Base-by-base conservation (phyloP, 257 asterid species). In the Penstemon eatonii region DNA sequence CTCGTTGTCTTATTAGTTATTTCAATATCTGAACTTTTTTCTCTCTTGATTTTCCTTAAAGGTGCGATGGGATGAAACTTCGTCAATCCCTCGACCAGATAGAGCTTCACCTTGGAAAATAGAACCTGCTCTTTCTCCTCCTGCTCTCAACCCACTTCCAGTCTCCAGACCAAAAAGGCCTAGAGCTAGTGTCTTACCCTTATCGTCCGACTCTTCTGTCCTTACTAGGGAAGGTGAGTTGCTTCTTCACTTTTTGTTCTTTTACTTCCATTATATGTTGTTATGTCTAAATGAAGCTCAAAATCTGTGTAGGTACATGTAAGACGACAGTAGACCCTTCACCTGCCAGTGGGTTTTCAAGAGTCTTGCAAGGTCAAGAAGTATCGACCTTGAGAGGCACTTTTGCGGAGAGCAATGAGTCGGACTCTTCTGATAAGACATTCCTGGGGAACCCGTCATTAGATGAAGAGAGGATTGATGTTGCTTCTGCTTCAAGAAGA, bases 361-460 rank as follows among this genome's bases (percentile, higher is more conserved):
- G 96, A 95, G 92, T 84, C 87, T 84, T 90, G 85, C 98, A 86
- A 85, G 94, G 94, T 84, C 96, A 90, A 86, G 98, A 93, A 79
- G 63, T 75, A 47, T 78, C 84, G 81, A 83, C 95, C 87, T 82
- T 87, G 84, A 78, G 94, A 83, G 85, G 87, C 45, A 55, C 85
- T 55, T 72, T 84, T 76, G 81, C 81, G 0, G 96, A 85, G 75
- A 84, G 75, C 74, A 81, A 76, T 9, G 93, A 90, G 62, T 82
- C 86, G 5, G 88, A 89, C n/a, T 81, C 92, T 59, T 67, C 86
- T 36, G 96, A 87, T 59, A 93, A 85, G 83, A 82, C 84, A 38
- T 70, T 76, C 7, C 38, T 72, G 18, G 81, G 85, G 91, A 78
- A 79, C 9, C 74, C 92, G 56, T 67, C 89, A 43, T 18, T 79